Evolutionary conservation across 225 moss, liverwort and hornwort genomes (phyloP), one percentile per base, ranked within the genome.

Genomic region (Takakia lepidozioides): DNA sequence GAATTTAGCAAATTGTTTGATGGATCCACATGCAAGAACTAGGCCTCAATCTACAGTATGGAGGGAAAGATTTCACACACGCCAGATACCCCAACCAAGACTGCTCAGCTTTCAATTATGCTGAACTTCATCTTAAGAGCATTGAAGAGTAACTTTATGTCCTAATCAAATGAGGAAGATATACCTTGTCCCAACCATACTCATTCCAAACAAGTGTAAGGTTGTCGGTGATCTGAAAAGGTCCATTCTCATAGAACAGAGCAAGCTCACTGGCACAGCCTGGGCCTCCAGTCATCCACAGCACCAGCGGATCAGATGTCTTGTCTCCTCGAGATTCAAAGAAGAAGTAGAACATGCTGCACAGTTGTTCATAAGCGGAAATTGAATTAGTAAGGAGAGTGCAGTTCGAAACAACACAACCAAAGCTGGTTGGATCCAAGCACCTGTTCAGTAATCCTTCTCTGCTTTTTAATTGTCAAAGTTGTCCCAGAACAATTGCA

Each of bases 301-400:
- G 60, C 50, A 82, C 73, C 29, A 82, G 54, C 17, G 82, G 82
- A 43, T 82, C 82, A 28, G 73, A 66, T 19, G 70, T 66, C 51
- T 77, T 82, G 73, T 61, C 70, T 38, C 82, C 82, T 48, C 82
- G 76, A 2, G 82, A 77, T 49, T 82, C 77, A 19, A 82, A 82
- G 67, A 82, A 82, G 63, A 77, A 82, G 55, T 82, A 82, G 50
- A 82, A 82, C 82, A 82, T 77, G 47, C 82, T 82, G 73, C 1
- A 54, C 32, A 32, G 32, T 32, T 32, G 11, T 32, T 11, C 7
- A 11, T 32, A 11, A 70, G 39, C 3, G 20, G 16, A 27, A 7
- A 3, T 25, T 27, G 17, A 27, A 18, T 41, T 2, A 55, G 4
- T 3, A 42, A 41, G 36, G 15, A 10, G 4, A 39, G n/a, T n/a